Evolutionary conservation across 108 stramenopile species (phyloP).

Genomic region (Asterionellopsis glacialis): DNA sequence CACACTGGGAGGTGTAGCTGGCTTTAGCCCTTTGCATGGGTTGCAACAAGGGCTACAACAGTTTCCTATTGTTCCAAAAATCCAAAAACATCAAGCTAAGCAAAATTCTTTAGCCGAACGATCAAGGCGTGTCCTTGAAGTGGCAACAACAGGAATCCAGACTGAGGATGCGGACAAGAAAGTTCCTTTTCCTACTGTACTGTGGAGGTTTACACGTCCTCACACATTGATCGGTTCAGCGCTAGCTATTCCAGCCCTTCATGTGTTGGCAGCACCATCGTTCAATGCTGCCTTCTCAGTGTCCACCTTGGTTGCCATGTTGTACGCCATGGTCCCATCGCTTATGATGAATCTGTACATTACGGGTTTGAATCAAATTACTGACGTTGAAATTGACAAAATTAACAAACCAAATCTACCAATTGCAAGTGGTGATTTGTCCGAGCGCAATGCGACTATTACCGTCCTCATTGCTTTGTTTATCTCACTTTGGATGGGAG

Average conservation of each 20-base stretch:
- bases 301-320: conserved; percentile 30
- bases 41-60: no score
- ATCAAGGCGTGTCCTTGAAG: no score
- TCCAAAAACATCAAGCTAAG: no score
- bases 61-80: no score
- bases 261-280: conserved; percentile 75
- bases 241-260: conserved; percentile 89
- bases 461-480: conserved; percentile 54
- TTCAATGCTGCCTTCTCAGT: conserved; percentile 47
- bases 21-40: no score
- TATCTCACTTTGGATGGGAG: conserved; percentile 58
- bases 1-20: no score
- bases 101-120: no score
- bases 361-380: conserved; percentile 95
- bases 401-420: conserved; percentile 95
- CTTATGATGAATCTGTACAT: conserved; percentile 96
- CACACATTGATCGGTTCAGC: conserved; percentile 95
- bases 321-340: conserved; percentile 81
- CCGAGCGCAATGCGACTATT: conserved; percentile 39
- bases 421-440: conserved; percentile 80
- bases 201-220: conserved; percentile 93
- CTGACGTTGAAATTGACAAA: conserved; percentile 95
- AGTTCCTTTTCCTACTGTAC: conserved; percentile 50
- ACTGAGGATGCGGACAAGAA: background rate
- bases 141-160: background rate